Base-by-base conservation (phyloP, 176 grass and related monocot species). In the Saccharum spontaneum region DNA sequence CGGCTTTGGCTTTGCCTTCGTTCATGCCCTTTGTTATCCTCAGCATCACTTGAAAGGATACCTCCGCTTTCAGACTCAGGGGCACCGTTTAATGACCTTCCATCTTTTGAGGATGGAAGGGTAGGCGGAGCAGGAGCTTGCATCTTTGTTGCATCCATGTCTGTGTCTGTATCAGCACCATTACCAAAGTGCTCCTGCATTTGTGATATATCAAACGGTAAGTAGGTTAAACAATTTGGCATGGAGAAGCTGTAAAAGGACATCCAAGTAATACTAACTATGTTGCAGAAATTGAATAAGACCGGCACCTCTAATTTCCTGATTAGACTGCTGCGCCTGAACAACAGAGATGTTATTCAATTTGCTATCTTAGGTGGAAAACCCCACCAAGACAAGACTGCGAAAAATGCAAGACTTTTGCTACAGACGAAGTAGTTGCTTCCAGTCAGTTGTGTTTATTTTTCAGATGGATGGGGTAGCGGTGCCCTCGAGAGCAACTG, bases 1-100 rank as follows among this genome's bases (percentile, higher is more conserved):
- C 4, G 46, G 48, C 31, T 83, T 65, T 28, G 87, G 64, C 68
- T 69, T 77, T 84, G 75, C 55, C 62, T 75, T 74, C 69, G 75
- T 8, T 55, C 44, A 22, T 71, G 20, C 39, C 34, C 59, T 83
- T 73, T 62, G 34, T 20, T 65, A 57, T 86, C 66, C 8, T 84
- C 86, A 1, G 52, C 61, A 1, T 49, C 76, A 18, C 70, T 92
- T 38, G 76, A 79, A 23, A 80, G 13, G 45, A 78, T 22, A 39
- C 34, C 79, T n/a, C 67, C 49, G 28, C 33, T 74, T 48, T 66
- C 43, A 79, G 30, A 31, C 18, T 48, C 44, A 8, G 0, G 28
- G 39, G 59, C 68, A 46, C 7, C 28, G 65, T 46, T 26, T 70
- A 80, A 40, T 55, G 78, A 67, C 52, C 66, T 17, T 57, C 85